phyloP scores from a whole-genome alignment of 176 grass and related monocot species.

The Oryza glaberrima region DNA sequence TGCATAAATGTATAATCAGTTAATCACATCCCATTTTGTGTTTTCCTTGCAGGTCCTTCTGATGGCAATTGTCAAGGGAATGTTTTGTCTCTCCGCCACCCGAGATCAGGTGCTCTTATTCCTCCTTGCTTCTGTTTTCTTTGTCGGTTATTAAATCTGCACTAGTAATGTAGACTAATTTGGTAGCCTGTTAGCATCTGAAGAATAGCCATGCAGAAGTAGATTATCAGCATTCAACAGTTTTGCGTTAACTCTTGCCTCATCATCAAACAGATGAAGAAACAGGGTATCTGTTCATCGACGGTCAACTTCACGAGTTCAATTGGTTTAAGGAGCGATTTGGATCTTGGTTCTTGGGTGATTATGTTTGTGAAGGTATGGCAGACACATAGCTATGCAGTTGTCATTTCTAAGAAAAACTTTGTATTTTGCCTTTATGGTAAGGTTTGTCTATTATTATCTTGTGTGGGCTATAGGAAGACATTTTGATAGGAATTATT shows the following conservation, averaged over 20 bases:
- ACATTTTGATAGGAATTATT: neutral
- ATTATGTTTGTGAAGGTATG: constrained; percentile 92
- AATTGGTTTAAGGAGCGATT: constrained; percentile 93
- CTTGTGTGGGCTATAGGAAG: neutral
- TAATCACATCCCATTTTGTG: constrained; percentile 13
- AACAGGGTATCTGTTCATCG: constrained; percentile 63
- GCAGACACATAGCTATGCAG: neutral
- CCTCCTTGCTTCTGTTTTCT: neutral
- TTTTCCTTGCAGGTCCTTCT: constrained; percentile 47
- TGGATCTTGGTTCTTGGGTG: constrained; percentile 91
- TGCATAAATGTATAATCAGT: neutral
- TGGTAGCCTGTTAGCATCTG: neutral
- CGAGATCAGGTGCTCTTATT: constrained; percentile 69
- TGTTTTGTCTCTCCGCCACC: constrained; percentile 71
- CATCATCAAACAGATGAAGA: constrained; percentile 61
- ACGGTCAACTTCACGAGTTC: constrained; percentile 69
- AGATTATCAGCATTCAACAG: constrained; percentile 4
- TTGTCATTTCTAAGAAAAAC: constrained; percentile 11
- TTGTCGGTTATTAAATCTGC: neutral
- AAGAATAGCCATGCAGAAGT: neutral
- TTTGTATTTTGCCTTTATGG: neutral
- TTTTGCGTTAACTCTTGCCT: neutral
- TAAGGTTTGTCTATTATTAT: neutral
- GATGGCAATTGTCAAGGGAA: constrained; percentile 47
- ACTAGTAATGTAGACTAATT: neutral